A percentile compares a stretch with the other conserved stretches of the same genome.
These are phyloP conservation scores for Wallemia hederae DNA, from an alignment of 1,284 basidiomycete species.

Conservation along the genomic window DNA sequence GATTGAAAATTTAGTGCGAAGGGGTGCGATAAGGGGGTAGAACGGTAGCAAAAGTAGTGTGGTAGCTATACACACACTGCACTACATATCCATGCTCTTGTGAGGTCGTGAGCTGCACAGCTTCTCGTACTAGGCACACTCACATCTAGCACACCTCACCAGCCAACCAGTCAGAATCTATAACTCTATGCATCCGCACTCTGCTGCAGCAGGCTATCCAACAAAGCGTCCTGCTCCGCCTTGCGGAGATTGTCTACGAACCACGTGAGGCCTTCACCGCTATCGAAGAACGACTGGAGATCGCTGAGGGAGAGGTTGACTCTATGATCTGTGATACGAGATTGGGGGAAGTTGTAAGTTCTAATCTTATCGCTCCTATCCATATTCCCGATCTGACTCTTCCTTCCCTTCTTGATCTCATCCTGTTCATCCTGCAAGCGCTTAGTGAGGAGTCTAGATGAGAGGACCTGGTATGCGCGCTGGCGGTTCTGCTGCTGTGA, in stretches of 20 bases:
- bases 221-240: neutral
- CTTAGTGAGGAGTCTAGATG: constrained; percentile 48
- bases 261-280: neutral
- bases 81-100: too few species aligned
- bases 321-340: constrained; percentile 10
- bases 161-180: too few species aligned
- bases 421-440: constrained; percentile 40
- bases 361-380: constrained; percentile 74
- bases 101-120: too few species aligned
- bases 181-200: neutral
- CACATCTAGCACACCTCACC: too few species aligned
- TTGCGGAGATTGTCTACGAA: neutral
- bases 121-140: too few species aligned
- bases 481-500: constrained; percentile 79
- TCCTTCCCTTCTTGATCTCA: constrained; percentile 34
- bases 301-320: neutral
- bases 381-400: constrained; percentile 41
- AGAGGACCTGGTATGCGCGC: constrained; percentile 59
- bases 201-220: neutral
- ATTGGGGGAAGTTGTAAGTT: constrained; percentile 77
- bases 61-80: too few species aligned
- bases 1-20: neutral
- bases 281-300: neutral
- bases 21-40: too few species aligned
- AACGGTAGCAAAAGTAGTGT: too few species aligned